Base-by-base conservation (phyloP, 2,329 filamentous ascomycete genomes). In the Monosporascus ibericus region DNA sequence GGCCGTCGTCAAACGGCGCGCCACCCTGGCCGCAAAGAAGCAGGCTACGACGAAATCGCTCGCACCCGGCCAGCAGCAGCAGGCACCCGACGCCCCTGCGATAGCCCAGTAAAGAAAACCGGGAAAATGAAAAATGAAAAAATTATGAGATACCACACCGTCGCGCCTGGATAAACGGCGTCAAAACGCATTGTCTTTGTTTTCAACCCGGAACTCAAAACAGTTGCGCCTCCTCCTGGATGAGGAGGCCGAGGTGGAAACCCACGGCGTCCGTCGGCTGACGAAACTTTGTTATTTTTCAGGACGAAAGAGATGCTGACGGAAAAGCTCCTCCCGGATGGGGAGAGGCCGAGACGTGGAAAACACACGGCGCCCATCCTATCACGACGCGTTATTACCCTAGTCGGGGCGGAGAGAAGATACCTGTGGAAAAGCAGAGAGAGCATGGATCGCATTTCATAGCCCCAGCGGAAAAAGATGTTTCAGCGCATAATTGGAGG, bases 1-100 rank as follows among this genome's bases (percentile, higher is more conserved):
- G 15, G 81, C 80, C n/a, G 80, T 83, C 48, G 77, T 79, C 57
- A 83, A 83, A 63, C 75, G 80, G 49, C 82, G 82, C 60, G 79
- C 78, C 2, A 84, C 80, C 0, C 74, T 84, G 7, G 80, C 79
- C 2, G 77, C 77, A 2, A 84, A 84, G 65, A 83, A 83, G 67
- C 74, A 77, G 53, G 74, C 68, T 3, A 71, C 71, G 5, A 46
- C 42, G 6, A 61, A 59, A 38, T 49, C 58, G 6, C 44, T 59
- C 7, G 57, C 53, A 27, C 55, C 58, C 2, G 20, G 17, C 42
- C 39, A 42, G n/a, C 20, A n/a, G 39, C 20, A 42, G 27, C 39
- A 42, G 39, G 6, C 18, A 20, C 39, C 39, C 39, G 39, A 24
- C 18, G 9, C 39, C 6, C 9, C 39, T 7, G 39, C 39, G n/a